Conservation (phyloP, 2,329 filamentous ascomycete genomes). For the Fusarium nisikadoi region DNA sequence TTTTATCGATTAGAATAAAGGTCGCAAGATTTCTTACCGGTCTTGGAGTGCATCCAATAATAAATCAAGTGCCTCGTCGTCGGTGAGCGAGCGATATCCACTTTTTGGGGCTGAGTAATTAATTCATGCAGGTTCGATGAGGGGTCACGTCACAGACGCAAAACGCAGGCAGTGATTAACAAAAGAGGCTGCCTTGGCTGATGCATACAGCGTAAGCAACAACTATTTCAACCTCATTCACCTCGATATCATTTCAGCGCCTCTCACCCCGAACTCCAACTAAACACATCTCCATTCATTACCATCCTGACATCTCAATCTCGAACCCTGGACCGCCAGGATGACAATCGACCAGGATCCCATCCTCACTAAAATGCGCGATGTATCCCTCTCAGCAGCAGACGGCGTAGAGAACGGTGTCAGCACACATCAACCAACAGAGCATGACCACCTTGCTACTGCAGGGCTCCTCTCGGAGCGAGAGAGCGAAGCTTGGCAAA, state of each 20-base stretch:
- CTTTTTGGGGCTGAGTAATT: constrained; percentile 22
- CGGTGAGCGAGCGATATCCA: not conserved
- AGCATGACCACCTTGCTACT: not conserved
- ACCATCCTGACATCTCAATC: not conserved
- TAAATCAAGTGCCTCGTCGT: too few relatives aligned
- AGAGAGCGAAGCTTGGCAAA: constrained; percentile 74
- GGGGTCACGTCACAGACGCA: not conserved
- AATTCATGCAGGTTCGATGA: not conserved
- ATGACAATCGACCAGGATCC: constrained; percentile 26
- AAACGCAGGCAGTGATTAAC: not conserved
- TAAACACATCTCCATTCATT: fast-evolving
- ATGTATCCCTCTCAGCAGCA: not conserved
- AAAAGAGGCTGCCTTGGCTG: constrained; percentile 6
- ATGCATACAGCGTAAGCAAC: constrained; percentile 7
- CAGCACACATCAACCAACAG: not conserved
- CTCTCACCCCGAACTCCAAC: fast-evolving
- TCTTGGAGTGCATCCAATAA: not conserved
- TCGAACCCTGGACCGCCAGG: not conserved
- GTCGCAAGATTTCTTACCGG: not conserved
- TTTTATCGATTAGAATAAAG: fast-evolving
- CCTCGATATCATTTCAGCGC: fast-evolving
- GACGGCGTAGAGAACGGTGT: not conserved
- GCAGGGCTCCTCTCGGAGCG: constrained; percentile 23
- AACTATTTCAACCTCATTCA: not conserved
- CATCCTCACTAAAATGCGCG: not conserved